Percentiles rank a stretch among this genome's conserved stretches.
Conservation (phyloP, 148 eudicot species). For the Selenicereus undatus region DNA sequence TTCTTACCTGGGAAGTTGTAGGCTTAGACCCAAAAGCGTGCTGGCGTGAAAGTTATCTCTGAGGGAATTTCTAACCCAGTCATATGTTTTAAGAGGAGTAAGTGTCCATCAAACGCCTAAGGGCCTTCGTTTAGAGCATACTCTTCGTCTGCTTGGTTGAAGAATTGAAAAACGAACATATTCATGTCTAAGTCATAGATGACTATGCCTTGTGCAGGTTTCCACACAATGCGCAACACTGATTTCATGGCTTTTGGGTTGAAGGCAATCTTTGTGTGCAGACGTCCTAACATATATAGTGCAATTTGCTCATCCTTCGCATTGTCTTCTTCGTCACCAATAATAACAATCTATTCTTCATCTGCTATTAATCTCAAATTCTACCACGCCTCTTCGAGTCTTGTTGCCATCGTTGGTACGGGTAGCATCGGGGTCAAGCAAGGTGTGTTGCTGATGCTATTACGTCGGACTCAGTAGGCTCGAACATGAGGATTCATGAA, state of each 20-base stretch:
- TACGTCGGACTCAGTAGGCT: no score
- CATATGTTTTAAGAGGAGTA: background rate
- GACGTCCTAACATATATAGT: no score
- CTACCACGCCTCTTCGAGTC: no score
- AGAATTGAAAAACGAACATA: background rate
- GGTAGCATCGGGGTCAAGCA: no score
- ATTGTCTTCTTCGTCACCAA: no score
- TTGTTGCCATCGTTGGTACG: no score
- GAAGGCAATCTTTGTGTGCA: background rate
- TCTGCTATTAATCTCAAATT: no score
- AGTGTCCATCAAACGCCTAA: background rate
- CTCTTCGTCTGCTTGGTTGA: no score
- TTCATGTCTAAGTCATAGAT: background rate
- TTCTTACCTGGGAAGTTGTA: background rate
- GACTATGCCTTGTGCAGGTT: background rate
- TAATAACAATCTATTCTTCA: no score
- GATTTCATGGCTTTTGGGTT: background rate
- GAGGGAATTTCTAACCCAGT: background rate
- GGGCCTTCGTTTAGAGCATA: background rate
- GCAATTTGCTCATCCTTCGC: no score
- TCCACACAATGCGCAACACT: background rate
- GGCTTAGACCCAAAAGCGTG: background rate
- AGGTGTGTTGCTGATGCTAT: no score
- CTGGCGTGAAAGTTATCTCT: background rate
- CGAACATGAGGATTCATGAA: no score